Conservation (phyloP, 179 eudicot genomes). For the Carnegiea gigantea region DNA sequence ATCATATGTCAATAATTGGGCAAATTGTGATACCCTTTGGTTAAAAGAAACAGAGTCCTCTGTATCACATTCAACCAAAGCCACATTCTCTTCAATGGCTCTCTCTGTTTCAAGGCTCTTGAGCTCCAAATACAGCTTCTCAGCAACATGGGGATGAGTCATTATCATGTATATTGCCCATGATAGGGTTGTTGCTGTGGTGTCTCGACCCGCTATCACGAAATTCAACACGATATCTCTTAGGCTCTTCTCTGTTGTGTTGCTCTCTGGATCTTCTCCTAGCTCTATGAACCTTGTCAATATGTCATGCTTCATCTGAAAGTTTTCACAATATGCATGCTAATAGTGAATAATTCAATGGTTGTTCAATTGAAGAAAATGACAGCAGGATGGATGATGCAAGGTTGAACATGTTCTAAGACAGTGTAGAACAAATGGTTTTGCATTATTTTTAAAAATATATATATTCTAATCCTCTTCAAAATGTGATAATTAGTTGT, state of each 20-base stretch:
- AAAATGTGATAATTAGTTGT: no score
- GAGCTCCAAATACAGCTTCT: slow-evolving; percentile 67
- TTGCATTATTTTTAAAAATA: no score
- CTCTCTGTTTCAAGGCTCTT: slow-evolving; percentile 59
- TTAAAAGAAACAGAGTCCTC: slow-evolving; percentile 51
- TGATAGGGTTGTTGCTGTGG: slow-evolving; percentile 90
- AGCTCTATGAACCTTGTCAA: slow-evolving; percentile 83
- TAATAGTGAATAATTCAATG: neutral
- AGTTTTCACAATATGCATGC: slow-evolving; percentile 8
- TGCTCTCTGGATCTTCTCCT: slow-evolving; percentile 73
- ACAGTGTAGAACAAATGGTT: no score
- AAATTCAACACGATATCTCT: slow-evolving; percentile 88
- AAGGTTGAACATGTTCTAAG: no score
- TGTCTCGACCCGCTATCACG: slow-evolving; percentile 94
- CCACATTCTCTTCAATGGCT: slow-evolving; percentile 58
- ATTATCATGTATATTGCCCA: slow-evolving; percentile 91
- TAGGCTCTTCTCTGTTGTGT: slow-evolving; percentile 78
- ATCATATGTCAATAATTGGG: slow-evolving; percentile 65
- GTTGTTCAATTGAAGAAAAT: no score
- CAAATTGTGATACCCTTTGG: slow-evolving; percentile 61
- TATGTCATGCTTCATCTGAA: slow-evolving; percentile 79
- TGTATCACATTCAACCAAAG: slow-evolving; percentile 41
- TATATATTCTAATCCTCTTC: no score
- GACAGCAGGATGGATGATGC: no score
- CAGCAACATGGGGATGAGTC: slow-evolving; percentile 57